A percentile compares a stretch with the other conserved stretches of the same genome.
phyloP scores from a whole-genome alignment of 2,329 filamentous ascomycete species.

The Aureobasidium lini region DNA sequence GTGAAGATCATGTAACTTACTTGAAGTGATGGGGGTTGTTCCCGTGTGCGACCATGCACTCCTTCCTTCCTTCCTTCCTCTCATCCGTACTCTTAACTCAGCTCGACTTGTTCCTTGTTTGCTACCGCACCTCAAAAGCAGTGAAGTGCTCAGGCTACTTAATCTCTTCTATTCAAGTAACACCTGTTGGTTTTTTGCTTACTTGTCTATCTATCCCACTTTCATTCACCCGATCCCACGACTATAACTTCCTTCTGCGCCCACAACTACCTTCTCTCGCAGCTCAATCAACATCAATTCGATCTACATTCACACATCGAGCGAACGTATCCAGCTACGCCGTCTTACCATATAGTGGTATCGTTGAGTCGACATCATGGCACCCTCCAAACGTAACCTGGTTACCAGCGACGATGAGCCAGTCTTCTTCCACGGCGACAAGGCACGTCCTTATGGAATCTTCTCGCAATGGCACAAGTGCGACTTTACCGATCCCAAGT shows the following conservation, averaged over 20 bases:
- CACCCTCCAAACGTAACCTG: neutral
- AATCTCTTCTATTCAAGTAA: too few relatives aligned
- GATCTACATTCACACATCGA: too few relatives aligned
- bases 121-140: neutral
- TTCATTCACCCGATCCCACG: too few relatives aligned
- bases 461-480: constrained; percentile 56
- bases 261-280: too few relatives aligned
- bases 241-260: too few relatives aligned
- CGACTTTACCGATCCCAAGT: neutral
- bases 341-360: neutral
- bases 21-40: too few relatives aligned
- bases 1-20: too few relatives aligned
- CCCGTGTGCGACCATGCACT: neutral
- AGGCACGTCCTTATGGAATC: constrained; percentile 44
- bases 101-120: neutral
- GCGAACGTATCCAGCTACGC: neutral
- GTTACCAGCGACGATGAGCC: constrained; percentile 12
- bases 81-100: neutral
- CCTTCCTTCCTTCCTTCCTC: neutral
- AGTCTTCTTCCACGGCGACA: constrained; percentile 33
- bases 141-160: neutral
- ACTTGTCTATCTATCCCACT: too few relatives aligned
- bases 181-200: too few relatives aligned
- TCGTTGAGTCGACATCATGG: neutral
- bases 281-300: too few relatives aligned